Evolutionary conservation across 768 basidiomycete species (phyloP).

Genomic region (Tylopilus plumbeoviolaceoides): DNA sequence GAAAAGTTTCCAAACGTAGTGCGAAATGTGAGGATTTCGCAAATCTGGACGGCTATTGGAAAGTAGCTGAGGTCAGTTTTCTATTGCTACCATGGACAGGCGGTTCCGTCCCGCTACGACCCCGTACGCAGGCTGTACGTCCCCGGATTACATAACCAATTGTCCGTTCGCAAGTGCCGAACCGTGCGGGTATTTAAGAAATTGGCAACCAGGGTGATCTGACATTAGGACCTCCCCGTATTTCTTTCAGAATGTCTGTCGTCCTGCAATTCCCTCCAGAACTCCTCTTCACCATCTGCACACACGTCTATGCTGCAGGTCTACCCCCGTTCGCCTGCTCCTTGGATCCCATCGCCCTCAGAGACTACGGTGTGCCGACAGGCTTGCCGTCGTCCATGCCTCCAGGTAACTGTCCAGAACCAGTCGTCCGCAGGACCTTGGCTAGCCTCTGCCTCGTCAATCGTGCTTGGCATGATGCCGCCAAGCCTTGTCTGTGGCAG

Average conservation of each 20-base stretch:
- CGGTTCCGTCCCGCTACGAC: conserved; percentile 14
- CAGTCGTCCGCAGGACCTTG: conserved; percentile 59
- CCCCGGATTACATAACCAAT: conserved; percentile 22
- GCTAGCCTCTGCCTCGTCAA: conserved; percentile 73
- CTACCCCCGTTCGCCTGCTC: conserved; percentile 52
- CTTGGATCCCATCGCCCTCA: conserved; percentile 63
- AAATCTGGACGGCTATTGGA: background rate
- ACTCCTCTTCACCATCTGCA: conserved; percentile 67
- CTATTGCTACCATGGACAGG: background rate
- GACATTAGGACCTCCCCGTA: background rate
- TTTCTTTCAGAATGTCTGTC: conserved; percentile 15
- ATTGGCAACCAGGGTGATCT: background rate
- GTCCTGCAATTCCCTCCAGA: conserved; percentile 61
- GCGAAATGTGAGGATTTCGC: background rate
- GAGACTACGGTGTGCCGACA: conserved; percentile 46
- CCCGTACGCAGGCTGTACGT: conserved; percentile 7
- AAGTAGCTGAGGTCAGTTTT: background rate
- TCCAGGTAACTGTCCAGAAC: conserved; percentile 65
- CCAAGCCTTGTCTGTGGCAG: conserved; percentile 87
- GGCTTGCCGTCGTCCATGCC: conserved; percentile 73
- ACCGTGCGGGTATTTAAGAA: conserved; percentile 8
- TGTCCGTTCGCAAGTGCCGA: conserved; percentile 4
- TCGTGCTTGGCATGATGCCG: conserved; percentile 73
- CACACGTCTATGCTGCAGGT: conserved; percentile 63
- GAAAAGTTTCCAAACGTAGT: background rate